Evolutionary conservation across 345 rosid species (phyloP), one percentile per base, ranked within the genome.

Genomic region (Gossypium ekmanianum): DNA sequence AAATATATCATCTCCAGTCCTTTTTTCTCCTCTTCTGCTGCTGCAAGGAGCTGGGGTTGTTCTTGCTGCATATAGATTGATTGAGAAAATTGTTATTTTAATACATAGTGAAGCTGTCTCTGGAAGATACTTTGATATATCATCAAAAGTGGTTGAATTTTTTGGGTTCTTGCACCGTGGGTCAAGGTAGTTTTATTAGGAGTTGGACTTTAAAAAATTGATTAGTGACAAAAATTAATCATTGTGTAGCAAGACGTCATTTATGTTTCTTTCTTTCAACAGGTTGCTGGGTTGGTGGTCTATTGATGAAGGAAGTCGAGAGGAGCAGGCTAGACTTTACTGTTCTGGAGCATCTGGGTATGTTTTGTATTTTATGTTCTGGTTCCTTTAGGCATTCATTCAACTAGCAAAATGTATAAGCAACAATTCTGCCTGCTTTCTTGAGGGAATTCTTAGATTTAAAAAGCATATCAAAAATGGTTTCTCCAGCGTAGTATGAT

Each of bases 251-350:
- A 58, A 55, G 24, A 9, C 9, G 63, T 11, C 74, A 29, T 17
- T 71, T 71, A 69, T 58, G 50, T 50, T 78, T 78, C 68, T 39
- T 54, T 54, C 57, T 48, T 47, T 18, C 50, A 39, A 79, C 84
- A 94, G 98, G 85, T 75, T 92, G 71, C 84, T 94, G 54, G 97
- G 98, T 71, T 94, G 98, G 97, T 94, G 98, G 97, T 92, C 96
- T 45, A 89, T 94, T 74, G 98, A 94, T 81, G 98, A 94, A 86
- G 94, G 92, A 82, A 94, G 98, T 74, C 84, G 82, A 45, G 93
- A 91, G 77, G 98, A 94, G 77, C 93, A 85, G 72, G 98, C 98
- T 61, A 85, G 91, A 79, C 86, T 94, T 18, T 92, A 88, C 74
- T 80, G 79, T 57, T 82, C 88, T 44, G 88, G 82, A 70, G 78